phyloP scores from a whole-genome alignment of 73 alveolate species.

The Paramecium bursaria region DNA sequence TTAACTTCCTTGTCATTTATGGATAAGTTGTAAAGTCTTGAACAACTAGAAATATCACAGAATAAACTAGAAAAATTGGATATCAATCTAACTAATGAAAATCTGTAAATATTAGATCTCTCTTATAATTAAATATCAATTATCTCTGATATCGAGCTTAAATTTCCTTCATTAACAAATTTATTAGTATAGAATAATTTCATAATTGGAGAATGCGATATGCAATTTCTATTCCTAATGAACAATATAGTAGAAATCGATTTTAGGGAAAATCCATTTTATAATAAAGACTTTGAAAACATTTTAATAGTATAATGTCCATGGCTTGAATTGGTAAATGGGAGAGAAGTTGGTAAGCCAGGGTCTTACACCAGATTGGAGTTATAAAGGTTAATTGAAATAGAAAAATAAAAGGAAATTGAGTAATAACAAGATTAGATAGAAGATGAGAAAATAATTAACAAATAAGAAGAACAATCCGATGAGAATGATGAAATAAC shows the following conservation, averaged over 20 bases:
- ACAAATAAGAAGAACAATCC: not conserved
- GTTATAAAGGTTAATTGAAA: not conserved
- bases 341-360: slow-evolving; percentile 44
- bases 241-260: not conserved
- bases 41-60: not conserved
- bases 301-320: slow-evolving; percentile 40
- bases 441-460: slow-evolving; percentile 30
- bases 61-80: not conserved
- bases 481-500: slow-evolving; percentile 19
- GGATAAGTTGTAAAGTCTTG: not conserved
- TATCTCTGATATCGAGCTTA: not conserved
- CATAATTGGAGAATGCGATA: not conserved
- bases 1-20: not conserved
- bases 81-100: slow-evolving; percentile 1
- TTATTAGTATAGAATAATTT: not conserved
- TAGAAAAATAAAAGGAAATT: not conserved
- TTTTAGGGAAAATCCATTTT: slow-evolving; percentile 19
- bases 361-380: not conserved
- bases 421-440: too few species aligned
- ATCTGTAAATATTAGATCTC: slow-evolving; percentile 4
- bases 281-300: slow-evolving; percentile 2
- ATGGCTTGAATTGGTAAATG: slow-evolving; percentile 38
- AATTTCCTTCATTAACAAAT: slow-evolving; percentile 37
- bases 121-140: not conserved
- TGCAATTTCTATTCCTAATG: slow-evolving; percentile 13